Conservation (phyloP, 208 protist genomes). For the Acanthamoeba healyi region DNA sequence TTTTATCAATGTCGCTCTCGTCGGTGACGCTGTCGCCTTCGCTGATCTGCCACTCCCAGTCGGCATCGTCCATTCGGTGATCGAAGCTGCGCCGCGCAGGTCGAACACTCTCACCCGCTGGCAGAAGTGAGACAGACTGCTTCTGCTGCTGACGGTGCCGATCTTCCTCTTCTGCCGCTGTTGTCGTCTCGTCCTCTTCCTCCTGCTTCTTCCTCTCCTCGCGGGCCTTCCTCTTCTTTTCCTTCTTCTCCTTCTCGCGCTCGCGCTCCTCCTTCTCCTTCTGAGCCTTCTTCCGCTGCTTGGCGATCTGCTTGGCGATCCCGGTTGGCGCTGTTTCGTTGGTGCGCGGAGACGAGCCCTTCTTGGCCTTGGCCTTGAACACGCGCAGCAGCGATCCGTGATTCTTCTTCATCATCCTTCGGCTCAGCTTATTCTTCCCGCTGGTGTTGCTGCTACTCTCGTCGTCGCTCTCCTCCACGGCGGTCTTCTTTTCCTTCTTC, state of each 20-base stretch:
- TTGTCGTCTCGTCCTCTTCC: neutral
- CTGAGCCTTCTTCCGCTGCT: constrained; percentile 7
- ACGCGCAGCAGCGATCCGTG: constrained; percentile 45
- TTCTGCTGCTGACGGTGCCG: neutral
- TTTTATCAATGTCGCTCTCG: neutral
- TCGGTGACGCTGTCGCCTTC: neutral
- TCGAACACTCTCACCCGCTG: neutral
- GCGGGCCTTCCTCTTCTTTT: neutral
- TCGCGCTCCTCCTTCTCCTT: neutral
- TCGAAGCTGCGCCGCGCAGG: neutral
- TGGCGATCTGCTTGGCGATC: constrained; percentile 26
- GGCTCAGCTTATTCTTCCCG: constrained; percentile 4
- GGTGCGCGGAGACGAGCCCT: neutral
- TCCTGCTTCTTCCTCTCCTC: neutral
- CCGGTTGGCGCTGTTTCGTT: neutral
- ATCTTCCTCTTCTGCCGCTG: neutral
- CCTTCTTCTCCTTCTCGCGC: constrained; percentile 2
- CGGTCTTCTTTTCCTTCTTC: neutral
- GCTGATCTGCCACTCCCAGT: constrained; percentile 17
- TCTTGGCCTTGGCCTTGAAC: constrained; percentile 29
- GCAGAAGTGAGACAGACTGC: neutral
- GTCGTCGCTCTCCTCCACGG: neutral
- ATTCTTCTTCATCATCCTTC: neutral
- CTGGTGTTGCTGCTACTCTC: neutral
- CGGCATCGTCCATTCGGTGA: neutral